Evolutionary conservation across 2,329 filamentous ascomycete species (phyloP), one percentile per base, ranked within the genome.

Genomic region (Fusarium sp.): DNA sequence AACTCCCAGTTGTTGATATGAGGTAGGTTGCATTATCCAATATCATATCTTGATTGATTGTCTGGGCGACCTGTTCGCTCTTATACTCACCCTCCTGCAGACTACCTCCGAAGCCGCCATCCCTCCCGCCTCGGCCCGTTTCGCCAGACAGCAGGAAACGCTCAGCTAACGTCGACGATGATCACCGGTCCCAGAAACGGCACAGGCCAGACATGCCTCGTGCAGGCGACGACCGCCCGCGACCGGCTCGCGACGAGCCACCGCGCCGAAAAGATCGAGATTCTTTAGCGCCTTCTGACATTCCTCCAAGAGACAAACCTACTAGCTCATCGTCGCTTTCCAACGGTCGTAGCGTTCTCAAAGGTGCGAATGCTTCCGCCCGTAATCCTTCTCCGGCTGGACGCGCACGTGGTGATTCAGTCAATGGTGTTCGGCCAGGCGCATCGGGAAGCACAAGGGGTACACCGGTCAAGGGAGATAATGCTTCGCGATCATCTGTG

Each of bases 91-190:
- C 17, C 17, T 51, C 26, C 50, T 39, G 33, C 53, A 81, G 79
- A 62, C 69, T 81, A 6, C 78, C 78, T 21, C 77, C 78, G 17
- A 82, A 80, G 68, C 79, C 80, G 14, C 76, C 79, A 45, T 75
- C 75, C 31, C 63, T 79, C 42, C 77, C 80, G 45, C 71, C 80
- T 52, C 63, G 80, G 72, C 75, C 80, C 70, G 67, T 75, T n/a
- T 84, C 80, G 39, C 83, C 80, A 9, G 82, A 84, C 50, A 81
- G 75, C 64, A 84, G 81, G 69, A 87, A 87, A 76, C 84, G 85
- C 40, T 64, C 73, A 13, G 75, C 79, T 15, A 85, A 87, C 17
- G 50, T 66, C 8, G 83, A 86, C 21, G 84, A 84, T 26, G 79
- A 81, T 33, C 61, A 72, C 24, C 81, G 84, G 55, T 79, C 82